Percentiles rank a stretch among this genome's conserved stretches.
Evolutionary conservation across 78 protist genomes (phyloP).

Genomic region (Dictyostelium capitatum): DNA sequence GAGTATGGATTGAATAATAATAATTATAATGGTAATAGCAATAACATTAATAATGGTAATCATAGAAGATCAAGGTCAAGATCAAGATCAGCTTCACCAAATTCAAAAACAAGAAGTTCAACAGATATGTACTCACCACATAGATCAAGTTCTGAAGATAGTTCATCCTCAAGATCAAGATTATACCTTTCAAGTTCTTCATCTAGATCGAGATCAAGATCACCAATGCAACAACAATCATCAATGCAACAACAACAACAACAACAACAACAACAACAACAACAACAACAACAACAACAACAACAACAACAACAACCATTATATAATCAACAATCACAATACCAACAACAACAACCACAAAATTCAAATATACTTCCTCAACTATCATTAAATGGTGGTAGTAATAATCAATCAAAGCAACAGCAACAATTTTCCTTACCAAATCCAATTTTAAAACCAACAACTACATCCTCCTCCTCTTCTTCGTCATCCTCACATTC

Average conservation of each 20-base stretch:
- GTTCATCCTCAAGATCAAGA: background rate
- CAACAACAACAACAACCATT: background rate
- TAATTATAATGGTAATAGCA: background rate
- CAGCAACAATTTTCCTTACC: conserved; percentile 14
- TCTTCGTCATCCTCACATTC: background rate
- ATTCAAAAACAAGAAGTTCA: background rate
- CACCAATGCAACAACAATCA: background rate
- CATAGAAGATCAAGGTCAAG: conserved; percentile 26
- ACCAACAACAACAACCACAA: background rate
- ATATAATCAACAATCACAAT: background rate
- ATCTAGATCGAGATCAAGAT: background rate
- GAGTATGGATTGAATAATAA: background rate
- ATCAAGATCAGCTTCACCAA: conserved; percentile 27
- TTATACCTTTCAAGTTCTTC: background rate
- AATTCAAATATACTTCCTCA: background rate
- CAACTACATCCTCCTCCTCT: background rate
- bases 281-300: background rate
- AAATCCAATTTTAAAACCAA: background rate
- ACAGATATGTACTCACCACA: conserved; percentile 5
- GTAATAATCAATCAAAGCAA: background rate
- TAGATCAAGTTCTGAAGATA: background rate
- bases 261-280: background rate
- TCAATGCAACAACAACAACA: background rate
- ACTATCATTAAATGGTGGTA: background rate
- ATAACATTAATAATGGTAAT: background rate